A percentile compares a stretch with the other conserved stretches of the same genome.
These are phyloP conservation scores for Solanum rostratum DNA, from an alignment of 257 asterid species.

Conservation along the genomic window DNA sequence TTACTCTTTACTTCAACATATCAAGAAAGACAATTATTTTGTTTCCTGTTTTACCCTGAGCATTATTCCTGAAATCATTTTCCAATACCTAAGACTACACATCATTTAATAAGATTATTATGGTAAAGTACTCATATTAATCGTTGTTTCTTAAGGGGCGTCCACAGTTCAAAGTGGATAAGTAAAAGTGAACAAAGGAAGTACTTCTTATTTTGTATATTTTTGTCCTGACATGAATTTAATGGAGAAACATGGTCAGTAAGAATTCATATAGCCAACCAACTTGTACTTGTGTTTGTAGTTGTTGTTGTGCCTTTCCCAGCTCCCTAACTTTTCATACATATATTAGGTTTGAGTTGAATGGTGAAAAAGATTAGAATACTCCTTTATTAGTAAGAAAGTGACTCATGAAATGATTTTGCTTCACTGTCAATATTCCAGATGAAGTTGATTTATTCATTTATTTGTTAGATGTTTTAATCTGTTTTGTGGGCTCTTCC, in stretches of 20 bases:
- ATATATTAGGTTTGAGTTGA: background rate
- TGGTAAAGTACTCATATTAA: background rate
- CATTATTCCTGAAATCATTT: background rate
- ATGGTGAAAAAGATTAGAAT: background rate
- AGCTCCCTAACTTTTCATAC: background rate
- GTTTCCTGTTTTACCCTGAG: background rate
- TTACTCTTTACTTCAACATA: background rate
- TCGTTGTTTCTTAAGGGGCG: background rate
- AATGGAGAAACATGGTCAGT: background rate
- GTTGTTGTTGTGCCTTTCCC: background rate
- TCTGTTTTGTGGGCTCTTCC: conserved; percentile 10
- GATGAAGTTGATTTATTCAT: background rate
- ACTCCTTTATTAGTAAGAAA: background rate
- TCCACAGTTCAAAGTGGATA: background rate
- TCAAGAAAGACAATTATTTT: background rate
- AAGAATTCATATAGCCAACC: background rate
- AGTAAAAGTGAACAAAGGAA: background rate
- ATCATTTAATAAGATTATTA: background rate
- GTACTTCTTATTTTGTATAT: background rate
- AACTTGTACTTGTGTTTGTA: background rate
- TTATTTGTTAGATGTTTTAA: background rate
- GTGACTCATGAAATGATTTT: background rate
- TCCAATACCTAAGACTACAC: background rate
- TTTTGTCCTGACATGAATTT: background rate
- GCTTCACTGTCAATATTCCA: background rate